Base-by-base conservation (phyloP, 331 rosid species). In the Quercus lobata region DNA sequence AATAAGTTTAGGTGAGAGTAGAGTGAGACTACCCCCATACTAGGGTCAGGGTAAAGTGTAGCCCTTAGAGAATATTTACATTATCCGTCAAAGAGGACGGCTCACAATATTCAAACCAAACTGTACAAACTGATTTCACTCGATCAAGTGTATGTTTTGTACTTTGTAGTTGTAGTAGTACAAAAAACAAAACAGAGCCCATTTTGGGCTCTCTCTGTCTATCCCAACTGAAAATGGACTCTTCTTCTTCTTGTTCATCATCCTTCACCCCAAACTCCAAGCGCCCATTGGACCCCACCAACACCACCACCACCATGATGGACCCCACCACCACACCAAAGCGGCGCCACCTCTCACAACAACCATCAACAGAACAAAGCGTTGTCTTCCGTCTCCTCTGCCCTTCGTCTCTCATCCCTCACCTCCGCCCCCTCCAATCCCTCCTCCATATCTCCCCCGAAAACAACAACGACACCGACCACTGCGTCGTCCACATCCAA, bases 331-430 rank as follows among this genome's bases (percentile, higher is more conserved):
- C 75, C 76, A 41, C 54, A 11, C 54, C 54, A 49, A 81, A 78
- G 75, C 91, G 85, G 70, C 86, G 84, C 46, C 80, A 83, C 29
- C 82, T 66, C 32, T 79, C 80, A 34, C 81, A 46, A 46, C 71
- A 0, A 75, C 73, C 82, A 30, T 30, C 83, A 30, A 29, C 82
- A 63, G 82, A 60, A 56, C 41, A 57, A 27, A 65, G 53, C 25
- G 55, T 35, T 35, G 41, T 57, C 44, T 87, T 91, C 81, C 95
- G 97, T 11, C 80, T 93, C 4, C 83, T 89, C 41, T 87, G 88
- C 32, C 91, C 95, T 22, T 61, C 88, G 4, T 74, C 83, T 6
- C 80, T 83, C 72, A 22, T 72, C 21, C 77, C 82, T 46, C 84
- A 81, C 75, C 66, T 69, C 84, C 86, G 84, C 72, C 86, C 46